A percentile compares a stretch with the other conserved stretches of the same genome.
phyloP scores from a whole-genome alignment of 768 basidiomycete species.

The Fibroporia radiculosa region DNA sequence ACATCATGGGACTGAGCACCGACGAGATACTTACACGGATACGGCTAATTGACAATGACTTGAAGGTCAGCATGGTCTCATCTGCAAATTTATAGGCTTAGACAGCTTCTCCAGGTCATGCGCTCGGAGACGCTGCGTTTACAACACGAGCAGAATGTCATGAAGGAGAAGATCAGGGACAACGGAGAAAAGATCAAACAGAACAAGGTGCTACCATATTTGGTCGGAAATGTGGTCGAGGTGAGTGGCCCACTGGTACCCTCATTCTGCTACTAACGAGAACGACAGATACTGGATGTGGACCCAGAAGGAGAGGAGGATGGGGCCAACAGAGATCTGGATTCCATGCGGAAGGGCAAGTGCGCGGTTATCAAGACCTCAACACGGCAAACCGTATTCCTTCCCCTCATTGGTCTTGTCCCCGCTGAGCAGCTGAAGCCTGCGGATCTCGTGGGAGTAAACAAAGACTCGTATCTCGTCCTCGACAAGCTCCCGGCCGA shows the following conservation, averaged over 20 bases:
- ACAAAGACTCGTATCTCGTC: slow-evolving; percentile 98
- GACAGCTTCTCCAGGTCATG: slow-evolving; percentile 67
- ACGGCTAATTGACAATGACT: slow-evolving; percentile 93
- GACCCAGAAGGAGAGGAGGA: slow-evolving; percentile 92
- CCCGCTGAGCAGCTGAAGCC: slow-evolving; percentile 87
- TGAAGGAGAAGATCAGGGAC: slow-evolving; percentile 98
- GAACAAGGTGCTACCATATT: slow-evolving; percentile 97
- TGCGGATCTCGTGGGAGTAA: slow-evolving; percentile 94
- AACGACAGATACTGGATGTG: slow-evolving; percentile 80
- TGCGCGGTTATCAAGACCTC: slow-evolving; percentile 99
- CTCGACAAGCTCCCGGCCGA: slow-evolving; percentile 94
- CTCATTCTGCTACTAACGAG: not conserved
- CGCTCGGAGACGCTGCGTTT: slow-evolving; percentile 87
- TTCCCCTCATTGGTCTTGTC: slow-evolving; percentile 96
- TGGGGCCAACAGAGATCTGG: slow-evolving; percentile 91
- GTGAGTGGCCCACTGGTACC: slow-evolving; percentile 33
- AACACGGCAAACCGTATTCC: slow-evolving; percentile 96
- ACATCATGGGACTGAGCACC: slow-evolving; percentile 66
- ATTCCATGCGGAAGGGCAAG: slow-evolving; percentile 95
- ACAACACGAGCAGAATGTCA: slow-evolving; percentile 89
- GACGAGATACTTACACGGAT: slow-evolving; percentile 88
- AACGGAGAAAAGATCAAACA: slow-evolving; percentile 98
- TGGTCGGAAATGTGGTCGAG: slow-evolving; percentile 97
- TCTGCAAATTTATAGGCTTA: not conserved
- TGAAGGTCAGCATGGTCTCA: slow-evolving; percentile 53